phyloP scores from a whole-genome alignment of 768 basidiomycete genomes.

The Rubroboletus satanas region DNA sequence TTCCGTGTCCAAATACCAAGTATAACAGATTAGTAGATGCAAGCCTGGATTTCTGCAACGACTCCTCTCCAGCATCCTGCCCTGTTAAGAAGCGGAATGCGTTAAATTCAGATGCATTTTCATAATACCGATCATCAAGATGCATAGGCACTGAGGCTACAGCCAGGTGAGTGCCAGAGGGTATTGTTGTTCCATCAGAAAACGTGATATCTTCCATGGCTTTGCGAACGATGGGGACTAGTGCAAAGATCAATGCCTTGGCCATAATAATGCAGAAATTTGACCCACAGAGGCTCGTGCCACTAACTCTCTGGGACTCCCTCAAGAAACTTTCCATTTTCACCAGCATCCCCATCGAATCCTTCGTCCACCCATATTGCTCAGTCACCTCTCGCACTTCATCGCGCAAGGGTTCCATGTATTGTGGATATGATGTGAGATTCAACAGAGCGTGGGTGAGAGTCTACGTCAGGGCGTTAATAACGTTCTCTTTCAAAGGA shows the following conservation, averaged over 20 bases:
- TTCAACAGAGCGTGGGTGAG: constrained; percentile 38
- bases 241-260: constrained; percentile 4
- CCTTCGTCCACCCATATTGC: constrained; percentile 33
- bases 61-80: constrained; percentile 21
- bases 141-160: constrained; percentile 34
- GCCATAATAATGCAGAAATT: neutral
- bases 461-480: constrained; percentile 22
- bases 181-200: constrained; percentile 35
- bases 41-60: constrained; percentile 26
- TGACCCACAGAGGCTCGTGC: constrained; percentile 32
- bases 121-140: constrained; percentile 40
- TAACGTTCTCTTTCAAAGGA: neutral
- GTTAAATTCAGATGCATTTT: constrained; percentile 39
- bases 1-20: constrained; percentile 35
- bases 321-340: constrained; percentile 44
- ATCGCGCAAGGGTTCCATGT: constrained; percentile 36
- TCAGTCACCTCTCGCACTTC: constrained; percentile 35
- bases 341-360: constrained; percentile 31
- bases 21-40: constrained; percentile 31
- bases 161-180: constrained; percentile 37
- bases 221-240: constrained; percentile 33
- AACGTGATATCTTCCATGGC: constrained; percentile 33
- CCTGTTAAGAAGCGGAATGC: constrained; percentile 39
- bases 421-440: constrained; percentile 40
- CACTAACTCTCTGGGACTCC: constrained; percentile 37